Conservation (phyloP, 192 early-diverging fungal species). For the Coemansia sp. region DNA sequence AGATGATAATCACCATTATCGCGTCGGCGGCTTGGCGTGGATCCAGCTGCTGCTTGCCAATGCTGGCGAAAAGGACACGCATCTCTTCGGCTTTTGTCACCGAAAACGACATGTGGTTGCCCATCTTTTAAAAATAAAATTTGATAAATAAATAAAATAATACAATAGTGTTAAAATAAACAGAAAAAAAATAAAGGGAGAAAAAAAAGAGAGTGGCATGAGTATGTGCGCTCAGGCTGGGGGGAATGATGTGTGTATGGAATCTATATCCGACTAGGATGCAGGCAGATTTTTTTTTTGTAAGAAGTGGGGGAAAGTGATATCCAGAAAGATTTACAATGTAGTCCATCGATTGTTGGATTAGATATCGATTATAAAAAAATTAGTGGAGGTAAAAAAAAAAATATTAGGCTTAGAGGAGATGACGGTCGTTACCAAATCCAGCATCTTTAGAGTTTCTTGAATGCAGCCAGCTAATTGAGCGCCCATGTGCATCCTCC, state of each 20-base stretch:
- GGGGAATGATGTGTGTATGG: neutral
- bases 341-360: neutral
- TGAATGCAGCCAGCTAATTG: neutral
- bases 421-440: neutral
- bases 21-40: neutral
- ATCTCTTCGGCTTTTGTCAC: neutral
- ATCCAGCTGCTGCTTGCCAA: neutral
- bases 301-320: neutral
- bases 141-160: neutral
- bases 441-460: slow-evolving; percentile 5
- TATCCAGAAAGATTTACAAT: neutral
- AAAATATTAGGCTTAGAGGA: neutral
- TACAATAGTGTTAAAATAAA: neutral
- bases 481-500: neutral
- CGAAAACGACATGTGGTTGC: slow-evolving; percentile 11
- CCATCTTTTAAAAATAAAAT: slow-evolving; percentile 3
- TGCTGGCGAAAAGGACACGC: neutral
- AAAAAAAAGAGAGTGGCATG: neutral
- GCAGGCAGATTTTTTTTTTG: too few relatives aligned
- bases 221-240: neutral
- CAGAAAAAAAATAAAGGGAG: neutral
- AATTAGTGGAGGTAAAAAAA: neutral
- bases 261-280: too few relatives aligned
- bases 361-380: neutral
- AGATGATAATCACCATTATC: neutral